phyloP scores from a whole-genome alignment of 768 basidiomycete genomes.

The Boletus insuetus region DNA sequence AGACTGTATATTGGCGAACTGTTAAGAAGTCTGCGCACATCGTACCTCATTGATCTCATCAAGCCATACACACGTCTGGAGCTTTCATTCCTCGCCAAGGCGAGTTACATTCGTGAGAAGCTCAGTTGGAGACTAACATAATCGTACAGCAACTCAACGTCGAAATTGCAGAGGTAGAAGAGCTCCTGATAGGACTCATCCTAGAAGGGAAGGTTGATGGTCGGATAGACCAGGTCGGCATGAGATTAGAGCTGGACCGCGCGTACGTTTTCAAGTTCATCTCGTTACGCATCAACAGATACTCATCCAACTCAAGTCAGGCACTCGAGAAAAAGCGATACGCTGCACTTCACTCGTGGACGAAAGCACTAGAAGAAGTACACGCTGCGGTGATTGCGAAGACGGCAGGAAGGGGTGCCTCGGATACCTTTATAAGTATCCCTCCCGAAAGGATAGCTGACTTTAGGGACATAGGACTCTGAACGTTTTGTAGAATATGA shows the following conservation, averaged over 20 bases:
- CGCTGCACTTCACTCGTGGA: constrained; percentile 77
- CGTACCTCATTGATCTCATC: constrained; percentile 96
- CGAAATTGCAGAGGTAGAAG: constrained; percentile 88
- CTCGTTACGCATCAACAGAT: background rate
- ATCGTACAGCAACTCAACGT: constrained; percentile 86
- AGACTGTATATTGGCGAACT: constrained; percentile 95
- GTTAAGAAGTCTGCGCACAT: constrained; percentile 88
- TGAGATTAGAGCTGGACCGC: constrained; percentile 86
- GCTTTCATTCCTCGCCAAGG: constrained; percentile 89
- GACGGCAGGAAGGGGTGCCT: constrained; percentile 42
- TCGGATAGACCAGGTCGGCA: constrained; percentile 93
- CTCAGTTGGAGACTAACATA: background rate
- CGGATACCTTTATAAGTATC: constrained; percentile 35
- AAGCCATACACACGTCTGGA: constrained; percentile 96
- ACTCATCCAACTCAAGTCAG: constrained; percentile 52
- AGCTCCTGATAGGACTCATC: constrained; percentile 89
- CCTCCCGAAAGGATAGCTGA: constrained; percentile 33
- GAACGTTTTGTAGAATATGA: constrained; percentile 6
- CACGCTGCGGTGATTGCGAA: constrained; percentile 77
- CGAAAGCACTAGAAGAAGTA: constrained; percentile 72
- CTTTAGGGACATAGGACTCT: constrained; percentile 29
- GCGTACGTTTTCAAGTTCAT: constrained; percentile 46
- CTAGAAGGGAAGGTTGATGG: constrained; percentile 97
- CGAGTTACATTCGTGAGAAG: constrained; percentile 27
- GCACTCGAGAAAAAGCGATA: constrained; percentile 87